Base-by-base conservation (phyloP, 2,329 filamentous ascomycete species). In the Xylariaceae sp. region DNA sequence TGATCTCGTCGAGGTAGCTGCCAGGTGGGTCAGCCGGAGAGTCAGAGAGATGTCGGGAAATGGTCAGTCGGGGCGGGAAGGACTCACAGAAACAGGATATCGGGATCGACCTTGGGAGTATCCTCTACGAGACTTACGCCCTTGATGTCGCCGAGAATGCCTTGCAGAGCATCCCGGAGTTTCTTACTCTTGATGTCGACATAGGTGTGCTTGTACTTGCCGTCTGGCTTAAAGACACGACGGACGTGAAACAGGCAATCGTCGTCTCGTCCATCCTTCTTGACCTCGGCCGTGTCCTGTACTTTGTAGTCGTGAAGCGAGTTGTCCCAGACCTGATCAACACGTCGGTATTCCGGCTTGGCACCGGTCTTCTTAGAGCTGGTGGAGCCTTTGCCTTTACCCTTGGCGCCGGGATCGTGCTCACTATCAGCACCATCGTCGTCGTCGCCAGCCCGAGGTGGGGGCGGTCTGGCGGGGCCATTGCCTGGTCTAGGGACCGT, bases 141-240 rank as follows among this genome's bases (percentile, higher is more conserved):
- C 52, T 86, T 87, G 50, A 86, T 77, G 14, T 77, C 79, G 27
- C 83, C 82, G 68, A 90, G 80, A 9, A 89, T 70, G 26, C 79
- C 76, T 31, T 72, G 68, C 1, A 90, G 66, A 15, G 76, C 78
- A 41, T 87, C 78, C 6, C 81, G 80, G 3, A 94, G 67, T 12
- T 77, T 61, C 46, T 87, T 87, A 53, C 85, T 92, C 61, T 89
- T 92, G 58, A 94, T 83, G 45, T 94, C 86, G 31, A 94, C 77
- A 11, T 80, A 62, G 0, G 87, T 88, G 51, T 56, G 52, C 47
- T 75, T 68, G 49, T 85, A 89, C 49, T 87, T 87, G 42, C 86
- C 85, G 46, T 92, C 83, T 75, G 76, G 86, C 55, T 89, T 81
- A 54, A 94, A 93, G 11, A 75, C 81, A 35, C 88, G 74, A 12